Base-by-base conservation (phyloP, 176 grass and related monocot species). In the Urochloa ruziziensis region DNA sequence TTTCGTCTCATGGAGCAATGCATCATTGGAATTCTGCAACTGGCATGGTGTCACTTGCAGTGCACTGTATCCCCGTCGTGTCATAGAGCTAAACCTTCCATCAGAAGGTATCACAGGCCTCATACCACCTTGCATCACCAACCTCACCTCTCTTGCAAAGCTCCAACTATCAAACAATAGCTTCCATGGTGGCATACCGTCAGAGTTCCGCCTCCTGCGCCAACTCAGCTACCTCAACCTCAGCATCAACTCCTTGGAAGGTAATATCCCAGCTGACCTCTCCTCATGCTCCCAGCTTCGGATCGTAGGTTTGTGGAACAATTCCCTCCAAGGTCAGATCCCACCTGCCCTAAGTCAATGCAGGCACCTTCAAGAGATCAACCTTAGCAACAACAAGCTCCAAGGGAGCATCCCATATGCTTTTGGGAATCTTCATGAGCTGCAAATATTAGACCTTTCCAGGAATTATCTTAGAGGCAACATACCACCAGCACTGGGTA, bases 11-110 rank as follows among this genome's bases (percentile, higher is more conserved):
- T 94, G 91, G 91, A 86, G 12, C 70, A 85, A 75, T 3, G 60
- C 15, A 37, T 84, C 92, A 47, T 69, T 67, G 17, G 15, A 86
- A 27, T 84, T 86, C 74, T 94, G 92, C 79, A 66, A 37, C 21
- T 94, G 92, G 92, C 62, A 13, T 40, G 91, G 88, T 10, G 88
- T 94, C 16, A 52, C 66, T 30, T 94, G 91, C 66, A 37, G 44
- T 53, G 1, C 62, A 24, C 40, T 78, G 28, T 32, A 32, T 4
- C 77, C 62, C 56, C 39, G 6, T 4, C 85, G 79, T 32, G 92
- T 89, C 19, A 69, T 19, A 0, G 66, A 79, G 2, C 67, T 94
- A 74, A 80, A 94, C 17, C 79, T 94, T 6, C 87, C 82, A 3
- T 88, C 85, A 4, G 3, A 77, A 14, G 60, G 72, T 17, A 73